A percentile compares a stretch with the other conserved stretches of the same genome.
Conservation (phyloP, 148 eudicot species). For the Silene uniflora region DNA sequence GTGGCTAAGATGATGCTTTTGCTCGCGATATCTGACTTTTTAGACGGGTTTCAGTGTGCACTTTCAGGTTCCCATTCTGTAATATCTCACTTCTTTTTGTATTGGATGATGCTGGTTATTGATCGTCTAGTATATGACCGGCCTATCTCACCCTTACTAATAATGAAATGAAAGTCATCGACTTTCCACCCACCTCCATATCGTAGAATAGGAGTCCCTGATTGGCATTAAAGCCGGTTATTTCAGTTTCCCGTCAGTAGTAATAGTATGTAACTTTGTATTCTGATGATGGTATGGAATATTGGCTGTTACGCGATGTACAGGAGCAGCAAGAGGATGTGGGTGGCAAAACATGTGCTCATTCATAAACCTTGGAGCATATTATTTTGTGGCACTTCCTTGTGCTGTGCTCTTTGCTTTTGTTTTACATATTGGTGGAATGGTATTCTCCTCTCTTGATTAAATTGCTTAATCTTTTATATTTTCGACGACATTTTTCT, state of each 20-base stretch:
- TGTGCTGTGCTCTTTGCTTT: conserved; percentile 54
- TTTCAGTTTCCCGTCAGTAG: no score
- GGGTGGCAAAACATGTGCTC: conserved; percentile 66
- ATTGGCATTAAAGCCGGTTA: no score
- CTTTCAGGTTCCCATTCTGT: conserved; percentile 46
- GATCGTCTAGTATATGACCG: no score
- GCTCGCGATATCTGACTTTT: conserved; percentile 57
- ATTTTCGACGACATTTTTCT: neutral
- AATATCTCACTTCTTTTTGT: neutral
- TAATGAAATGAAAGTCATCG: no score
- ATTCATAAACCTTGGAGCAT: conserved; percentile 56
- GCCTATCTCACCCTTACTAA: no score
- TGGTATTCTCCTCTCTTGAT: conserved; percentile 25
- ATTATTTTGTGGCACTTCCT: conserved; percentile 59
- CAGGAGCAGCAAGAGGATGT: conserved; percentile 74
- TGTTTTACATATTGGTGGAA: conserved; percentile 52
- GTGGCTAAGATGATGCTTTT: conserved; percentile 57
- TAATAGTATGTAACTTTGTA: no score
- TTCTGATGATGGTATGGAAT: no score
- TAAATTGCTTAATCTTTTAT: neutral
- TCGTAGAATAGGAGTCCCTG: no score
- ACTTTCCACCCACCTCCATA: no score
- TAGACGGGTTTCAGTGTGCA: conserved; percentile 69
- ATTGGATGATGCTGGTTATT: neutral
- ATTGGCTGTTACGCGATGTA: neutral